Conservation (phyloP, 148 eudicot species). For the Rhododendron vialii region DNA sequence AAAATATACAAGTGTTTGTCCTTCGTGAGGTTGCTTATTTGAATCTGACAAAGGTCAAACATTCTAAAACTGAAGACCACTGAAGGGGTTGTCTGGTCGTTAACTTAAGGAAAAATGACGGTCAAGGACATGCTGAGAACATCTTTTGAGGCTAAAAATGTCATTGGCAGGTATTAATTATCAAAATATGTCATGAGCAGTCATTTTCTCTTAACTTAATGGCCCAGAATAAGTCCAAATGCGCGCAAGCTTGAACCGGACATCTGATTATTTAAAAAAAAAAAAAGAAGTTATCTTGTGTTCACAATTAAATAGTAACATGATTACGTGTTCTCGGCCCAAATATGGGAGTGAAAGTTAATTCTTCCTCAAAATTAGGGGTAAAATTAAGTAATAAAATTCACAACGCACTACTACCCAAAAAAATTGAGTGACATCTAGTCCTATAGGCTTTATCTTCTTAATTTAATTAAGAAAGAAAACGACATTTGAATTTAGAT, state of each 20-base stretch:
- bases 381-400: neutral
- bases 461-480: neutral
- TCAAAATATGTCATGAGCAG: rapidly evolving
- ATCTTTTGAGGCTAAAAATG: too few species aligned
- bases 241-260: neutral
- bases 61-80: too few species aligned
- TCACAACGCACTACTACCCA: neutral
- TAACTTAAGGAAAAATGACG: too few species aligned
- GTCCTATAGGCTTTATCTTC: neutral
- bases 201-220: too few species aligned
- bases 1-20: neutral
- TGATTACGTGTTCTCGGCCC: neutral
- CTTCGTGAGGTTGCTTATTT: too few species aligned
- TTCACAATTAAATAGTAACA: neutral
- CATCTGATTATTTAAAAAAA: neutral
- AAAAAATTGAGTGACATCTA: neutral
- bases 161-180: too few species aligned
- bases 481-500: neutral
- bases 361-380: neutral
- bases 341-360: neutral
- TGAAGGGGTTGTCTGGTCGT: too few species aligned
- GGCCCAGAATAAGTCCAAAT: too few species aligned
- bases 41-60: neutral
- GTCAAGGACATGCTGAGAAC: too few species aligned
- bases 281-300: neutral